These are phyloP conservation scores for Daldinia sp. DNA, from an alignment of 2,329 filamentous ascomycete species.

Conservation along the genomic window DNA sequence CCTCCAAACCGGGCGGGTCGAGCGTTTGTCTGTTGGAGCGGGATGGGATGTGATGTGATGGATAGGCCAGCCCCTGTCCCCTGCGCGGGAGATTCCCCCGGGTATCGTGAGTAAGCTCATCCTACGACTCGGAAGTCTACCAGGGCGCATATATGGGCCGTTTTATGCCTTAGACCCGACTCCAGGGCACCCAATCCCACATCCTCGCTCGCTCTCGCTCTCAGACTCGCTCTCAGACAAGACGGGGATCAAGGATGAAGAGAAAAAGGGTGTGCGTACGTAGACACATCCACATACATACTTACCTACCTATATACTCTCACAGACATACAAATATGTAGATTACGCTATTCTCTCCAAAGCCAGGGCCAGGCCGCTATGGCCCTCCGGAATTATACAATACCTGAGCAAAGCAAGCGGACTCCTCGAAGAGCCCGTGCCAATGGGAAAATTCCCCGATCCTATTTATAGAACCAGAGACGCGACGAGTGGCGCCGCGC, in stretches of 20 bases:
- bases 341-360: background rate
- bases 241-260: too few relatives aligned
- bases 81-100: background rate
- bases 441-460: conserved; percentile 4
- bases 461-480: conserved; percentile 16
- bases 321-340: background rate
- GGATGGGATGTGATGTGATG: background rate
- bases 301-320: background rate
- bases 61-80: background rate
- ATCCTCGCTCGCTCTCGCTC: too few relatives aligned
- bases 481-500: background rate
- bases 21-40: background rate
- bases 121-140: background rate
- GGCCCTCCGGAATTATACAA: background rate
- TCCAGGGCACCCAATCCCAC: conserved; percentile 3
- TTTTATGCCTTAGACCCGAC: conserved; percentile 1
- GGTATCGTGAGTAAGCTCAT: conserved; percentile 2
- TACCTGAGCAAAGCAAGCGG: background rate
- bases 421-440: background rate
- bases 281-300: background rate
- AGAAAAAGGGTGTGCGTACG: background rate
- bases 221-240: too few relatives aligned
- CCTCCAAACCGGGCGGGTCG: background rate
- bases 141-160: background rate
- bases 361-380: background rate